Conservation (phyloP, 31 red algal genomes). For the Bonnemaisonia californica region DNA sequence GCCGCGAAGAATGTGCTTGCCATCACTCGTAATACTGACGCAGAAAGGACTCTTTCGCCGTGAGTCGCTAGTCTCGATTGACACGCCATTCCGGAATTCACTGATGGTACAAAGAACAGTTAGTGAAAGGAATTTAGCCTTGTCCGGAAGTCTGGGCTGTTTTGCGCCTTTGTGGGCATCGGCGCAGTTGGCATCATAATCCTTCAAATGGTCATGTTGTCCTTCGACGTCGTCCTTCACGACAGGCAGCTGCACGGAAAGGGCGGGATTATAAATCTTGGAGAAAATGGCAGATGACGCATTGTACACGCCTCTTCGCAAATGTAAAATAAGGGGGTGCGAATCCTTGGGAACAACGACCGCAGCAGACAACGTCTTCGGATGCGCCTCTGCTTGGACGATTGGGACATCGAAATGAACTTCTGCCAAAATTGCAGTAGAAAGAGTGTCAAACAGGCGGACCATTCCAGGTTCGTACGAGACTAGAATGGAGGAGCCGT, state of each 20-base stretch:
- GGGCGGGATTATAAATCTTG: slow-evolving; percentile 18
- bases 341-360: slow-evolving; percentile 49
- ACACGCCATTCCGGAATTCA: slow-evolving; percentile 46
- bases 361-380: slow-evolving; percentile 20
- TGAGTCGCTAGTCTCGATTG: slow-evolving; percentile 24
- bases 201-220: not conserved
- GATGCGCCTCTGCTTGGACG: slow-evolving; percentile 53
- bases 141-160: slow-evolving; percentile 25
- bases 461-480: slow-evolving; percentile 28
- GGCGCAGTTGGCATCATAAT: not conserved
- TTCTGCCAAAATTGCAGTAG: slow-evolving; percentile 33
- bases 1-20: slow-evolving; percentile 45
- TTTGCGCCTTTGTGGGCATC: not conserved
- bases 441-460: slow-evolving; percentile 59
- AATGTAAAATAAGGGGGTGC: slow-evolving; percentile 58
- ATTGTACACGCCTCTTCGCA: slow-evolving; percentile 56
- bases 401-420: slow-evolving; percentile 47
- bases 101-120: slow-evolving; percentile 39
- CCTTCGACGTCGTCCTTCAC: not conserved
- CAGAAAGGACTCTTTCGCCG: slow-evolving; percentile 46
- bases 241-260: not conserved
- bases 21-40: slow-evolving; percentile 49
- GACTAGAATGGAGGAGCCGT: slow-evolving; percentile 51
- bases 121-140: slow-evolving; percentile 3
- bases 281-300: not conserved